Base-by-base conservation (phyloP, 2,329 filamentous ascomycete genomes). In the Chaetomiaceae sp. region DNA sequence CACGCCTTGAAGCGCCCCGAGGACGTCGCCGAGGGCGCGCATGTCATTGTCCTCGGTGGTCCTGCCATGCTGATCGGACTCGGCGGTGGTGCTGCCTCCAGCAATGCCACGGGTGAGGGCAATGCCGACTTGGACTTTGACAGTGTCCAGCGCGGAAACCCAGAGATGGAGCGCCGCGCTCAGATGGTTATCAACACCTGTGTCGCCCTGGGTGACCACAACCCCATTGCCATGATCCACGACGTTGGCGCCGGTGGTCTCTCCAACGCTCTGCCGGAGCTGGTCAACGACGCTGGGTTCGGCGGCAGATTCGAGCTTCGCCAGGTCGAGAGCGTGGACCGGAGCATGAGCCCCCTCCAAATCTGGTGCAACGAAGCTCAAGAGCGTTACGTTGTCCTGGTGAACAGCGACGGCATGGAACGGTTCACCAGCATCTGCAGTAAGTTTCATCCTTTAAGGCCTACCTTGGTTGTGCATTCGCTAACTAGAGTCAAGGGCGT, bases 151-250 rank as follows among this genome's bases (percentile, higher is more conserved):
- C 80, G 93, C 71, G 93, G 92, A 41, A 99, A 99, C 65, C 91
- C 93, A 1, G 93, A 99, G 71, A 92, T 97, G 69, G 89, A 99
- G 70, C 80, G 93, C 56, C 81, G 93, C 61, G 93, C 92, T 2
- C 93, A 99, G 71, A 95, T 97, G 81, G 93, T 99, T 58, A 99
- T 99, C 70, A 93, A 97, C 69, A 85, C 89, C 4, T 99, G 93
- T 67, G 83, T 87, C 23, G 85, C 89, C 3, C 79, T 97, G 61
- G 92, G 91, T 14, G 74, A 83, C 4, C 76, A 89, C 57, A 97
- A 87, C 65, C 93, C 93, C 0, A 97, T 99, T 60, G 86, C 89
- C 50, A 92, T 97, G 72, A 97, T 99, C 57, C 93, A 99, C 67
- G 93, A 99, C 65, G 93, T 99, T 40, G 93, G 93, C 55, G 93